These are phyloP conservation scores for Mycena sanguinolenta DNA, from an alignment of 768 basidiomycete species.

Conservation along the genomic window DNA sequence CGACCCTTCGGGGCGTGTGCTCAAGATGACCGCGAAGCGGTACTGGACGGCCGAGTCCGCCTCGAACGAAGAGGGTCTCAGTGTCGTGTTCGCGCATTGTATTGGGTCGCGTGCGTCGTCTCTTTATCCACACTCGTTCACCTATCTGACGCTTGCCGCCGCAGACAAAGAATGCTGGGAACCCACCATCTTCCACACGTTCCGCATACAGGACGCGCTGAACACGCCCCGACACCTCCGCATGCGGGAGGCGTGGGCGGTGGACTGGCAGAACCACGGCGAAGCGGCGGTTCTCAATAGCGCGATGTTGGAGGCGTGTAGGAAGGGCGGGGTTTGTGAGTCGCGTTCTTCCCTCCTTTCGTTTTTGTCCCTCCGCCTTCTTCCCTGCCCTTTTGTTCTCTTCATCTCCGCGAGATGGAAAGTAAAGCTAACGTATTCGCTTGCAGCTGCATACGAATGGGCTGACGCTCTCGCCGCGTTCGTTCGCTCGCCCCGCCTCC, in stretches of 20 bases:
- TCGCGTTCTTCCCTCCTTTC: neutral
- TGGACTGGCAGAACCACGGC: slow-evolving; percentile 58
- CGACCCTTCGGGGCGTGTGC: slow-evolving; percentile 22
- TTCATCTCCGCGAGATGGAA: too few relatives aligned
- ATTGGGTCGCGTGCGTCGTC: slow-evolving; percentile 58
- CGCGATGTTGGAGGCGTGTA: slow-evolving; percentile 37
- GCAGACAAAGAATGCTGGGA: slow-evolving; percentile 58
- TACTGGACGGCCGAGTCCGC: slow-evolving; percentile 48
- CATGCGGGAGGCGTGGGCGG: slow-evolving; percentile 56
- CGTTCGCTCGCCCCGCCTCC: slow-evolving; percentile 36
- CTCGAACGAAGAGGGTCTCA: slow-evolving; percentile 52
- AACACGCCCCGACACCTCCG: slow-evolving; percentile 35
- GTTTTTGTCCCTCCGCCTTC: neutral
- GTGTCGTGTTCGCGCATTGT: slow-evolving; percentile 62
- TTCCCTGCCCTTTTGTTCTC: too few relatives aligned
- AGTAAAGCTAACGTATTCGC: too few relatives aligned
- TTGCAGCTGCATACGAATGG: slow-evolving; percentile 46
- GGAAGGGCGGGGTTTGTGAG: slow-evolving; percentile 41
- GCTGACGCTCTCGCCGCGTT: slow-evolving; percentile 39
- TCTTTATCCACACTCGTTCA: too few relatives aligned
- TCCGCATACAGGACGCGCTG: slow-evolving; percentile 42
- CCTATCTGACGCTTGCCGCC: neutral
- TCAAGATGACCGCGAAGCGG: slow-evolving; percentile 62
- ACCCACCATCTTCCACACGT: slow-evolving; percentile 47
- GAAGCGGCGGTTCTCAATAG: slow-evolving; percentile 52